Conservation (phyloP, 2,329 filamentous ascomycete species). For the Hymenoscyphus infarciens region DNA sequence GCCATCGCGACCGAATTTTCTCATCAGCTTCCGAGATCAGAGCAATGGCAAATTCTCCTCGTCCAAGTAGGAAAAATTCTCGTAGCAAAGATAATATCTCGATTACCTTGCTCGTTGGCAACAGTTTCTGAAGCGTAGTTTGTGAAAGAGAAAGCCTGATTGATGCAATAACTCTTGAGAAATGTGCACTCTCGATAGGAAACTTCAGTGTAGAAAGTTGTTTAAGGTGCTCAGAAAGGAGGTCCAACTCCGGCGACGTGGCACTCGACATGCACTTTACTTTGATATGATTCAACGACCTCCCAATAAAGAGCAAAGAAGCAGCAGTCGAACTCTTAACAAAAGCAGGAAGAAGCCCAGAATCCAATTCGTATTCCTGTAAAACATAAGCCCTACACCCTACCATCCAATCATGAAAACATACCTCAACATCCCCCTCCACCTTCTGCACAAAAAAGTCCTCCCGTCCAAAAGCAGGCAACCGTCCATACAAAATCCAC, state of each 20-base stretch:
- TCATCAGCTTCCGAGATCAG: constrained; percentile 83
- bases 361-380: constrained; percentile 57
- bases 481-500: constrained; percentile 84
- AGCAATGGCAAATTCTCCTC: constrained; percentile 87
- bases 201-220: constrained; percentile 66
- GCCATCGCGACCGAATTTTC: constrained; percentile 70
- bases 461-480: constrained; percentile 71
- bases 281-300: constrained; percentile 80
- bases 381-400: constrained; percentile 14
- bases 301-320: constrained; percentile 88
- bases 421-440: constrained; percentile 37
- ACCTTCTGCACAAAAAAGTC: constrained; percentile 77
- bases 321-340: constrained; percentile 69
- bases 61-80: constrained; percentile 81
- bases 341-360: constrained; percentile 70
- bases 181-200: constrained; percentile 67
- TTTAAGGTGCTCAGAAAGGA: constrained; percentile 65
- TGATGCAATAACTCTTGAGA: constrained; percentile 68
- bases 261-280: constrained; percentile 44
- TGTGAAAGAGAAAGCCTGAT: constrained; percentile 81
- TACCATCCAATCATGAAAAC: background rate
- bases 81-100: constrained; percentile 74
- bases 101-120: constrained; percentile 73
- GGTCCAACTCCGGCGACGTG: constrained; percentile 49
- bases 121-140: constrained; percentile 75